A percentile compares a stretch with the other conserved stretches of the same genome.
Evolutionary conservation across 208 protist genomes (phyloP).

Genomic region (Leishmania major): DNA sequence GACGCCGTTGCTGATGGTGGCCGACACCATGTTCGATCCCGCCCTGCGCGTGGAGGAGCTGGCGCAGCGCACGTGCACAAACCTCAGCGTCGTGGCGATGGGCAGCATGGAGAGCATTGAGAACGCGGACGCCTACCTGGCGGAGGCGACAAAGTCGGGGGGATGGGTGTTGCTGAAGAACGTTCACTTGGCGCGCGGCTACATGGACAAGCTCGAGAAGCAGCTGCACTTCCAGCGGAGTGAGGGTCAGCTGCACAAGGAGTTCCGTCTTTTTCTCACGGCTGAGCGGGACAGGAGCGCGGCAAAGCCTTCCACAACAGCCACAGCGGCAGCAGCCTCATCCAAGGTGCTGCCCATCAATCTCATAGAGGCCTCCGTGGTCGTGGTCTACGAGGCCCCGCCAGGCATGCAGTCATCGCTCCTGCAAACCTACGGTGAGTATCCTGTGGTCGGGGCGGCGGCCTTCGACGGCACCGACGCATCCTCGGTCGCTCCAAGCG

Average conservation of each 20-base stretch:
- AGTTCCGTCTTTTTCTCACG: conserved; percentile 98
- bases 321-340: not conserved
- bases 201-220: conserved; percentile 96
- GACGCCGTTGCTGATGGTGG: conserved; percentile 87
- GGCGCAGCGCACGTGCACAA: conserved; percentile 55
- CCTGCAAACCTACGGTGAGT: conserved; percentile 81
- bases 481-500: not conserved
- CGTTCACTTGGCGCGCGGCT: conserved; percentile 96
- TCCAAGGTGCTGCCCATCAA: conserved; percentile 62
- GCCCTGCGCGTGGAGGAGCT: conserved; percentile 90
- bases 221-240: conserved; percentile 90
- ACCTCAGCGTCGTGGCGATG: conserved; percentile 92
- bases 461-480: not conserved
- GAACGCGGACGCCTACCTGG: conserved; percentile 93
- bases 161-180: conserved; percentile 99
- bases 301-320: not conserved
- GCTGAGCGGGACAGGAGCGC: conserved; percentile 85
- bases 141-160: conserved; percentile 73
- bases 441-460: not conserved
- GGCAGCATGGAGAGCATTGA: conserved; percentile 95
- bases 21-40: conserved; percentile 95
- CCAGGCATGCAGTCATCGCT: conserved; percentile 96
- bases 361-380: conserved; percentile 73
- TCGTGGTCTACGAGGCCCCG: conserved; percentile 96
- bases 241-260: conserved; percentile 55